These are phyloP conservation scores for Ceratocystis eucalypticola DNA, from an alignment of 2,329 filamentous ascomycete species.

Conservation along the genomic window DNA sequence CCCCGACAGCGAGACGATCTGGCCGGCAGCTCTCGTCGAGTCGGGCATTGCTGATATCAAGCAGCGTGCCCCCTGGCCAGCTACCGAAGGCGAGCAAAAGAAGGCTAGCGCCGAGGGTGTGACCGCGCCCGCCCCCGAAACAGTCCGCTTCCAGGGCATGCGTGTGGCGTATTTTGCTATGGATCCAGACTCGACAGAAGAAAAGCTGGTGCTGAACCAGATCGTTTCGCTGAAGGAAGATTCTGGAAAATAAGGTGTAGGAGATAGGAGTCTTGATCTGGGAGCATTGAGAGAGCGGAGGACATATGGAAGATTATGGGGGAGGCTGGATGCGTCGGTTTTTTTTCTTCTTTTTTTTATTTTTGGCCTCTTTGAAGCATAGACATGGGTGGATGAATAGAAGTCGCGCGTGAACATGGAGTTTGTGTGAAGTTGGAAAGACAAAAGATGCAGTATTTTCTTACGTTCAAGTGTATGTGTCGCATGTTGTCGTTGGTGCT, in stretches of 20 bases:
- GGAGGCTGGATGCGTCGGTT: not conserved
- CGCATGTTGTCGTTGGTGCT: too few species aligned
- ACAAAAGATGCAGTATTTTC: too few species aligned
- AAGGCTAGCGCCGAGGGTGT: conserved; percentile 23
- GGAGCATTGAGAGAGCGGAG: not conserved
- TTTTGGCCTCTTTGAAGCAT: not conserved
- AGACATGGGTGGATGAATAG: not conserved
- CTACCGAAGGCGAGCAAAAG: conserved; percentile 56
- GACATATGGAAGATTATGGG: not conserved
- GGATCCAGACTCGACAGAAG: conserved; percentile 64
- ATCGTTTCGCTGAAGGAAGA: conserved; percentile 91
- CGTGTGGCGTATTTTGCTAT: conserved; percentile 74
- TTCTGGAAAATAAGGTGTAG: conserved; percentile 42
- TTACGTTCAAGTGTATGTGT: too few species aligned
- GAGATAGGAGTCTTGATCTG: too few species aligned
- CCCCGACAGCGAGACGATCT: conserved; percentile 70
- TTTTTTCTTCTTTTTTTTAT: not conserved
- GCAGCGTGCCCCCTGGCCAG: conserved; percentile 65
- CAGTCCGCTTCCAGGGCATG: conserved; percentile 81
- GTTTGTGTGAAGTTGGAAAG: not conserved
- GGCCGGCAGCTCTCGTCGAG: conserved; percentile 65
- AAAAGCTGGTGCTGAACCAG: conserved; percentile 76
- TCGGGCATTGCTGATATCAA: conserved; percentile 67
- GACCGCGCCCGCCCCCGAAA: conserved; percentile 47
- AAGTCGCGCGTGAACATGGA: not conserved